phyloP scores from a whole-genome alignment of 73 alveolate genomes.

The Paramecium bursaria region DNA sequence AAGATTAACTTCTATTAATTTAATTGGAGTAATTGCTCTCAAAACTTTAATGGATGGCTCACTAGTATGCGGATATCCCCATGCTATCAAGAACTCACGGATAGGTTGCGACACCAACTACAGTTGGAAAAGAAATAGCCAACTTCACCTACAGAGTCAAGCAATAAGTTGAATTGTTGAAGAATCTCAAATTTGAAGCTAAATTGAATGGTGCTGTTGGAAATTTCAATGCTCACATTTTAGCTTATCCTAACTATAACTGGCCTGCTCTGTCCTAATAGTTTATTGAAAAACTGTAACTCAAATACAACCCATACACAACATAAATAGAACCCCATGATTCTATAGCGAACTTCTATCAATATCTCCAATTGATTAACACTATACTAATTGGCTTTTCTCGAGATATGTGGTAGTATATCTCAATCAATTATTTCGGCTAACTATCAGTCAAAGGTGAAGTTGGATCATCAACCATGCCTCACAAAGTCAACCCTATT shows the following conservation, averaged over 20 bases:
- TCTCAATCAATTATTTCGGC: slow-evolving; percentile 85
- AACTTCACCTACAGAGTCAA: slow-evolving; percentile 87
- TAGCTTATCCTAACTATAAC: slow-evolving; percentile 88
- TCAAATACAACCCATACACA: slow-evolving; percentile 88
- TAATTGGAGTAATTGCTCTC: slow-evolving; percentile 67
- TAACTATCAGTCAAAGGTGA: slow-evolving; percentile 78
- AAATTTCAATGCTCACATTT: slow-evolving; percentile 88
- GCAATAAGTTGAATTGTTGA: slow-evolving; percentile 68
- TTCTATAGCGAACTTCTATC: slow-evolving; percentile 76
- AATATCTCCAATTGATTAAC: slow-evolving; percentile 71
- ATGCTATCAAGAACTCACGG: slow-evolving; percentile 96
- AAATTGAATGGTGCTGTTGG: slow-evolving; percentile 97
- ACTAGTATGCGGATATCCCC: slow-evolving; percentile 78
- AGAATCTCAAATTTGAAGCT: slow-evolving; percentile 79
- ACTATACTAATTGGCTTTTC: slow-evolving; percentile 86
- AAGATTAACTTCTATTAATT: slow-evolving; percentile 72
- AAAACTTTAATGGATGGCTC: slow-evolving; percentile 70
- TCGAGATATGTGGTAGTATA: slow-evolving; percentile 91
- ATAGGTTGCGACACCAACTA: slow-evolving; percentile 92
- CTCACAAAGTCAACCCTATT: slow-evolving; percentile 93
- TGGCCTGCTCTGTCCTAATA: slow-evolving; percentile 80
- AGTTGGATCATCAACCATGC: slow-evolving; percentile 96
- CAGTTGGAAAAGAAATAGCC: slow-evolving; percentile 92
- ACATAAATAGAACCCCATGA: slow-evolving; percentile 96
- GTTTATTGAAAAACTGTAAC: slow-evolving; percentile 84